These are phyloP conservation scores for Eucalyptus cloeziana DNA, from an alignment of 345 rosid genomes.

Conservation along the genomic window DNA sequence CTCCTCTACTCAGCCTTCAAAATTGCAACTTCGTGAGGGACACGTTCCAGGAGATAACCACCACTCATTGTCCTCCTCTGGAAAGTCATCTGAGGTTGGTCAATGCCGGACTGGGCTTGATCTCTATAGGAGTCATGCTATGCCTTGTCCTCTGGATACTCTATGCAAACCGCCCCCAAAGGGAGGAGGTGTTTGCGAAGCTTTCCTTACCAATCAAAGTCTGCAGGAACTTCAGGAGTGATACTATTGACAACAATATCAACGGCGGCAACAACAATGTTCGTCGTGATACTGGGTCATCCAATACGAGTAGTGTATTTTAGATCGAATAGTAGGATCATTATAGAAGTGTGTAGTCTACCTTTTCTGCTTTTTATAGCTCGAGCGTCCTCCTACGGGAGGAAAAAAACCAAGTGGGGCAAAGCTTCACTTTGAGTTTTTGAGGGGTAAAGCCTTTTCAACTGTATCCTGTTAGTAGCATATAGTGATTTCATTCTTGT, in stretches of 20 bases:
- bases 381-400: not conserved
- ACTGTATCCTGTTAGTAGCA: not conserved
- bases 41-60: conserved; percentile 62
- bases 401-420: conserved; percentile 30
- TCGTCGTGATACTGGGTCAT: not conserved
- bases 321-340: not conserved
- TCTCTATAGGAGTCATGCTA: conserved; percentile 78
- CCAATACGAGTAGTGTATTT: not conserved
- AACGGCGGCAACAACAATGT: not conserved
- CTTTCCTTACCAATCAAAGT: conserved; percentile 9
- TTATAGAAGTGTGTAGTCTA: not conserved
- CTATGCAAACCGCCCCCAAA: conserved; percentile 97
- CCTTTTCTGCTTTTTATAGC: not conserved
- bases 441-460: not conserved
- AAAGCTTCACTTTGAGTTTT: conserved; percentile 39
- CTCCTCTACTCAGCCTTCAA: conserved; percentile 75
- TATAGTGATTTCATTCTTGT: not conserved
- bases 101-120: conserved; percentile 74
- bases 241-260: not conserved
- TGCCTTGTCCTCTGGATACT: conserved; percentile 85
- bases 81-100: conserved; percentile 59
- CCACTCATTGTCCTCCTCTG: conserved; percentile 62
- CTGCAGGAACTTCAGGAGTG: not conserved
- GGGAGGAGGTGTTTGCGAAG: conserved; percentile 90
- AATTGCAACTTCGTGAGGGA: conserved; percentile 81